Evolutionary conservation across 208 protist species (phyloP), one percentile per base, ranked within the genome.

Genomic region (Wallacemonas sp.): DNA sequence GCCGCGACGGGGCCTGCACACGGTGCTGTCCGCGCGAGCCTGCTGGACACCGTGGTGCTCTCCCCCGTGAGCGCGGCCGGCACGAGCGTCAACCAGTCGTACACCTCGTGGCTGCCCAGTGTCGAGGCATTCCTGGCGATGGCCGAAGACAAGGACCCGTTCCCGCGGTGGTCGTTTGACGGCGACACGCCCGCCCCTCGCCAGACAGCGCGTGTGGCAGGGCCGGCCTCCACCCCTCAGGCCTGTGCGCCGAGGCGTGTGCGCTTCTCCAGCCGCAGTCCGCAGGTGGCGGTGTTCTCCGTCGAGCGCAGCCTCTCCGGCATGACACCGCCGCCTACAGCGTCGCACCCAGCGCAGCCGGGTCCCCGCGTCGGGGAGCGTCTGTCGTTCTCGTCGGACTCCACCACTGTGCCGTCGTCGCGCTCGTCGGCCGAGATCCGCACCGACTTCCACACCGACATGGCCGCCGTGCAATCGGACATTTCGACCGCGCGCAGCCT

Each of bases 241-340:
- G 7, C 36, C 7, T 0, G 7, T 7, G 36, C 16, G 22, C 10
- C 5, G 5, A 59, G 39, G 31, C 74, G 79, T 16, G 82, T 92
- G 32, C 86, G 84, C 14, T 93, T 93, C 62, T 84, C 74, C 1
- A 88, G 79, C 38, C 25, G 59, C 7, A 93, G 81, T 45, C 84
- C 87, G 2, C 81, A 77, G 20, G 67, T 87, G 0, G 62, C 67
- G 1, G 52, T 64, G 2, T 82, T 82, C 18, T 85, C 82, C 1
- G 75, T 82, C 12, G 78, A 88, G 33, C 68, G 75, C 36, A 48
- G 29, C 38, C 38, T 44, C 25, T 4, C 7, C 11, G 57, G 36
- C 36, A 41, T 14, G 10, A 14, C 36, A 41, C 10, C 14, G 10
- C 36, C 36, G 14, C 36, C 10, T 16, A 14, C 0, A 41, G 36